Evolutionary conservation across 768 basidiomycete genomes (phyloP).

Genomic region (Boletus pseudo-olivaceus): DNA sequence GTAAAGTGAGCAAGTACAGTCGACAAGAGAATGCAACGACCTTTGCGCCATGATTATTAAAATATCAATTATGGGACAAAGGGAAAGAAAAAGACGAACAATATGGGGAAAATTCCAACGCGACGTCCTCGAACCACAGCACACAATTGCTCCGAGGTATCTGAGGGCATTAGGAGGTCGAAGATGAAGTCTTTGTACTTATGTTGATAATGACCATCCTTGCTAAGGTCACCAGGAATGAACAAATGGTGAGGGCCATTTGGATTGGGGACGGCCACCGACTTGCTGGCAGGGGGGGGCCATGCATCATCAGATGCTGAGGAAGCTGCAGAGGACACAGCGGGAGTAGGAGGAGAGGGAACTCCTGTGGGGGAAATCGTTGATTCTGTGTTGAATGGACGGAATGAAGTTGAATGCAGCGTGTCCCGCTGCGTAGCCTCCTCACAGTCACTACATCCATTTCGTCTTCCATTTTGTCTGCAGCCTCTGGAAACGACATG

Average conservation of each 20-base stretch:
- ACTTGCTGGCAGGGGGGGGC: background rate
- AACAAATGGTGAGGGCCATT: background rate
- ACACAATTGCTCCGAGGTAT: background rate
- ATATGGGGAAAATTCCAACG: background rate
- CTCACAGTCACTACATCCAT: too few species aligned
- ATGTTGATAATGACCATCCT: background rate
- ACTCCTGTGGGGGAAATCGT: too few species aligned
- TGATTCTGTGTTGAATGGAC: too few species aligned
- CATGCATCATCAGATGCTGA: too few species aligned
- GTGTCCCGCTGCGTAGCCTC: too few species aligned
- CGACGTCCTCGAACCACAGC: background rate
- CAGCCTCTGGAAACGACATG: too few species aligned
- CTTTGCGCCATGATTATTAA: background rate
- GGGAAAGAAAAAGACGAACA: background rate
- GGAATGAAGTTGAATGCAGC: too few species aligned
- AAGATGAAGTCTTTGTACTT: background rate
- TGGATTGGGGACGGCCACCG: background rate
- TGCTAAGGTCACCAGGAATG: background rate
- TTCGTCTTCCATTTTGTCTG: too few species aligned
- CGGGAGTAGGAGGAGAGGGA: too few species aligned
- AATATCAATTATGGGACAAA: background rate
- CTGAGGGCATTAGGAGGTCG: background rate
- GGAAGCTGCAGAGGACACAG: too few species aligned
- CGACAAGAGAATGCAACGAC: background rate
- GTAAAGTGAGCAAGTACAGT: background rate